Evolutionary conservation across 768 basidiomycete genomes (phyloP), one percentile per base, ranked within the genome.

Genomic region (Calocybe cyanea): DNA sequence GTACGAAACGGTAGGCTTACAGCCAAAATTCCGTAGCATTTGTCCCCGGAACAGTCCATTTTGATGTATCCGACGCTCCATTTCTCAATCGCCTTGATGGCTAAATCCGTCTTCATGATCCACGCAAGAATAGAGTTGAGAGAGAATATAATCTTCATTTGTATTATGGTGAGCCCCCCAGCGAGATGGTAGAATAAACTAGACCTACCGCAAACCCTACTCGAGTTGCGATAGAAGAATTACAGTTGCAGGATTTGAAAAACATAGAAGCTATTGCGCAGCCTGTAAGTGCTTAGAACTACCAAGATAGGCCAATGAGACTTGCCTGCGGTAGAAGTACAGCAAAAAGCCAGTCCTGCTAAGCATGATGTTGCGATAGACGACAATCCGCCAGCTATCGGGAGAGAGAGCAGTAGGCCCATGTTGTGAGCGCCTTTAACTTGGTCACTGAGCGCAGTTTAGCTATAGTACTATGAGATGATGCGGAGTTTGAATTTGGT

Each of bases 241-340:
- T 97, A 70, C 96, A 99, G 63, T 98, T 98, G 67, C 95, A 99
- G 24, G 89, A 92, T 73, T 96, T 97, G 78, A 85, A 93, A 71
- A 96, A 91, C 80, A 95, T 92, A 28, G 90, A 92, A 3, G 94
- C 93, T 83, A 67, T 57, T 54, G 53, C 42, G 33, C 35, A 50
- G 46, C 48, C 35, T 50, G 46, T 49, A 32, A 51, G 46, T 44
- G 19, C 38, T 21, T n/a, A 41, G 41, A 32, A 17, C 30, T 43
- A 11, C n/a, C n/a, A 18, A 18, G 37, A 24, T 35, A 6, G 38
- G 28, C 24, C 25, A 33, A 37, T 46, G n/a, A 25, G 3, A 63
- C 75, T 51, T 49, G 83, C 89, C 89, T 57, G 89, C 88, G 35
- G 83, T 89, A 31, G 87, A 90, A 7, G 89, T 90, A 58, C 81